Evolutionary conservation across 345 rosid species (phyloP), one percentile per base, ranked within the genome.

Genomic region (Syzygium oleosum): DNA sequence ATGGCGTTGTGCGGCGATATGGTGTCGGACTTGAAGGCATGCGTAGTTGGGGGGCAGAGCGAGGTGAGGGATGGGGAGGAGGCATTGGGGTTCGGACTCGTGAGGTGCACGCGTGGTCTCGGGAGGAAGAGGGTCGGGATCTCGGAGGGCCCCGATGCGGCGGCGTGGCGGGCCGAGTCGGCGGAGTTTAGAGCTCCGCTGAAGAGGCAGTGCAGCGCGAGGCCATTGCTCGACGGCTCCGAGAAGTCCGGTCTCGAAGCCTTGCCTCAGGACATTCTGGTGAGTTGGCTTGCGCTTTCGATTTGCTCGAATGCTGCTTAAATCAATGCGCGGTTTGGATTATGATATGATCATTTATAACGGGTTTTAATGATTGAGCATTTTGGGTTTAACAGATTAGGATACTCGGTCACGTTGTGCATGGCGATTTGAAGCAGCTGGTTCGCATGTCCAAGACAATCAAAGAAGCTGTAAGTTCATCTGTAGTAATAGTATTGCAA

Each of bases 211-310:
- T 91, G 95, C 87, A 93, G 93, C 61, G 89, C 54, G 84, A 65
- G 77, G 56, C 15, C 31, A 54, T 17, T 22, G 87, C 68, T 87
- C 17, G 90, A 78, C 17, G 88, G 51, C 77, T 87, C 87, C 3
- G 92, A 89, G 22, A 90, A 90, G 85, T 93, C 95, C 84, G 16
- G 49, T 27, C 94, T 97, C 43, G 98, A 97, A 88, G 84, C 92
- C 86, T 89, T 97, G 77, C 99, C 99, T 68, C 97, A 91, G 87
- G 99, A 97, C 52, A 85, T 96, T 34, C 92, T 97, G 93, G 99
- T 97, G 52, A 88, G 56, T 51, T 11, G 19, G 41, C 84, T 86
- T 54, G 38, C 6, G n/a, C 22, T 65, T 23, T 54, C 4, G 12
- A n/a, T 43, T 49, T 85, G 22, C 25, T 34, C 63, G 49, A 12